A percentile compares a stretch with the other conserved stretches of the same genome.
Conservation (phyloP, 257 asterid species). For the Plectranthus barbatus region DNA sequence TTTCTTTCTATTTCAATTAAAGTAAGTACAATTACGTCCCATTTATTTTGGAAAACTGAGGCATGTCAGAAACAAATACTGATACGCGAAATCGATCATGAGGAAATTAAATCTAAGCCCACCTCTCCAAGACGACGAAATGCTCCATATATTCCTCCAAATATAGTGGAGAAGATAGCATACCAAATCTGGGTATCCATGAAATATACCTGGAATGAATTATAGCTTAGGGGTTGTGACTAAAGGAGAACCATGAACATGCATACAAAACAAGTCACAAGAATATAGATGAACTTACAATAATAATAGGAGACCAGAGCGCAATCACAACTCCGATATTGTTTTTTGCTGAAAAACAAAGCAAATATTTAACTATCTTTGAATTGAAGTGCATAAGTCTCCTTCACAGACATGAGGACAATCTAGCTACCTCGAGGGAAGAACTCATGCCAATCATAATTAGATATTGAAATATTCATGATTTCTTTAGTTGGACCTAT, state of each 20-base stretch:
- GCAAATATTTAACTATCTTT: neutral
- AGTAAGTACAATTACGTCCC: no score
- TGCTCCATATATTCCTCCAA: constrained; percentile 98
- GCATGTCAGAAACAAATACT: no score
- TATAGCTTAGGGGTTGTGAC: constrained; percentile 12
- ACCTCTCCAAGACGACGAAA: constrained; percentile 99
- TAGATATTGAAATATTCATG: constrained; percentile 44
- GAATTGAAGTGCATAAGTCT: constrained; percentile 2
- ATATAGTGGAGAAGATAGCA: constrained; percentile 95
- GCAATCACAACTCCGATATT: constrained; percentile 93
- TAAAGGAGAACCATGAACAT: constrained; percentile 10
- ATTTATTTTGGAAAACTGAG: no score
- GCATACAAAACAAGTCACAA: constrained; percentile 9
- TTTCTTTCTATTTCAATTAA: no score
- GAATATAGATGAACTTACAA: constrained; percentile 42
- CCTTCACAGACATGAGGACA: constrained; percentile 1
- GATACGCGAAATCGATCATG: neutral
- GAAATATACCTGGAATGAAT: constrained; percentile 71
- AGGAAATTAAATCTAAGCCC: constrained; percentile 16
- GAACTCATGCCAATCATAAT: constrained; percentile 86
- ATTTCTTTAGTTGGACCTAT: constrained; percentile 76
- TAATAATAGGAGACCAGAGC: constrained; percentile 84
- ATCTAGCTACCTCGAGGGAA: constrained; percentile 73
- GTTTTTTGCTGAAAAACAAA: constrained; percentile 58
- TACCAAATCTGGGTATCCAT: constrained; percentile 99